Base-by-base conservation (phyloP, 306 rosid species). In the Cucurbita moschata region DNA sequence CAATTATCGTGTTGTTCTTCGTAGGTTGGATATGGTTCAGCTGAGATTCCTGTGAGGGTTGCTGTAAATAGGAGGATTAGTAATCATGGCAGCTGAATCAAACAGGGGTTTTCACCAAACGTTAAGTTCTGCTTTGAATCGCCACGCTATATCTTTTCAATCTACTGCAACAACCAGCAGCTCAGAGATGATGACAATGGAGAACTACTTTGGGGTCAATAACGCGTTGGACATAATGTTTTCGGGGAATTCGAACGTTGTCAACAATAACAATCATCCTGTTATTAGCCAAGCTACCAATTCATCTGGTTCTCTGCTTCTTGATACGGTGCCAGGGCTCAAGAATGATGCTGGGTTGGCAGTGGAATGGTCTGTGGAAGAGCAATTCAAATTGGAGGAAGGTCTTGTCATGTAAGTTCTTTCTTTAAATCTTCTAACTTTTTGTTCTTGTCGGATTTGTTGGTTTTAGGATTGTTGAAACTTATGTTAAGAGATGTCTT, bases 351-450 rank as follows among this genome's bases (percentile, higher is more conserved):
- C 92, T 4, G 96, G 94, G 13, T 83, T 91, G 81, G 96, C 99
- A 8, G 99, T 94, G 43, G 99, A 94, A 80, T 94, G 99, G 99
- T 94, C 97, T 69, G 81, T 85, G 75, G 96, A 94, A 52, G 99
- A 94, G 76, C 96, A 94, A 79, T 85, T 79, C 84, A 89, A 74
- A 69, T 89, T 94, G 88, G 92, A 89, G 69, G 90, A 91, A 73
- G 95, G 96, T 66, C 96, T 94, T 79, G 80, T 42, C 74, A 86
- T 77, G 98, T 94, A 84, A 79, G 97, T 88, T 58, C 47, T 85
- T 75, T 59, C 44, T 69, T 26, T 14, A 7, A 14, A 26, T 50
- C 40, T 69, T 50, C 74, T 4, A 35, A 65, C 53, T 65, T 18
- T 18, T 1, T 18, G 10, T 47, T 68, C 57, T 6, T 68, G 21